Conservation (phyloP, 495 filamentous ascomycete species). For the Polyplosphaeria fusca region DNA sequence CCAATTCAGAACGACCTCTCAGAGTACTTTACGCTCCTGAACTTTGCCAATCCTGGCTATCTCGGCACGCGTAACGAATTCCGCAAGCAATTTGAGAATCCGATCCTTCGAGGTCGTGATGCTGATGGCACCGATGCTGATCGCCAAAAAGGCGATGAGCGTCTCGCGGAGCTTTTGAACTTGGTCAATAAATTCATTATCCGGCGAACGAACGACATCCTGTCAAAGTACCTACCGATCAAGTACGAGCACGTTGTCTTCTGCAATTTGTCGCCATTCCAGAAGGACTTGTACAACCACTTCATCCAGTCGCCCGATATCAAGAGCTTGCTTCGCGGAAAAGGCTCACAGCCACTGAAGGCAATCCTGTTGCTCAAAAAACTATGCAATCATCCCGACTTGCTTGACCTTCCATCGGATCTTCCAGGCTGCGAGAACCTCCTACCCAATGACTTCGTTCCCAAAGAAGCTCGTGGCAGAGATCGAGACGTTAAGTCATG, state of each 20-base stretch:
- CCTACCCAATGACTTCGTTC: slow-evolving; percentile 85
- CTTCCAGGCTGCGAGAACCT: slow-evolving; percentile 80
- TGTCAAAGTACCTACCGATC: slow-evolving; percentile 96
- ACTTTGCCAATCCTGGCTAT: slow-evolving; percentile 93
- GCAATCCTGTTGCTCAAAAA: slow-evolving; percentile 97
- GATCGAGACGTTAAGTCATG: slow-evolving; percentile 91
- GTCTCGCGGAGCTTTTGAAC: slow-evolving; percentile 71
- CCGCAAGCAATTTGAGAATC: slow-evolving; percentile 89
- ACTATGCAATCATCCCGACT: slow-evolving; percentile 96
- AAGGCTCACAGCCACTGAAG: slow-evolving; percentile 93
- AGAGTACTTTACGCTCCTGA: slow-evolving; percentile 93
- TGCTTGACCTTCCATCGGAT: slow-evolving; percentile 79
- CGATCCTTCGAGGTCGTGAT: slow-evolving; percentile 89
- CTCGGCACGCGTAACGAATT: slow-evolving; percentile 89
- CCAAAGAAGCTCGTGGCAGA: slow-evolving; percentile 79
- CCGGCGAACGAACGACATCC: slow-evolving; percentile 92
- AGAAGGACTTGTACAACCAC: slow-evolving; percentile 88
- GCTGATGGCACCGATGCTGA: slow-evolving; percentile 83
- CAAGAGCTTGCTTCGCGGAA: slow-evolving; percentile 84
- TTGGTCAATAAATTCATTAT: slow-evolving; percentile 99
- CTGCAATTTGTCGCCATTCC: slow-evolving; percentile 91
- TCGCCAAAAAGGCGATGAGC: slow-evolving; percentile 77
- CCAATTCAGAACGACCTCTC: slow-evolving; percentile 98
- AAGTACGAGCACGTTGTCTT: slow-evolving; percentile 99
- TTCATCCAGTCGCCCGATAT: slow-evolving; percentile 97